These are phyloP conservation scores for Eruca vesicaria DNA, from an alignment of 441 rosid genomes.

Conservation along the genomic window DNA sequence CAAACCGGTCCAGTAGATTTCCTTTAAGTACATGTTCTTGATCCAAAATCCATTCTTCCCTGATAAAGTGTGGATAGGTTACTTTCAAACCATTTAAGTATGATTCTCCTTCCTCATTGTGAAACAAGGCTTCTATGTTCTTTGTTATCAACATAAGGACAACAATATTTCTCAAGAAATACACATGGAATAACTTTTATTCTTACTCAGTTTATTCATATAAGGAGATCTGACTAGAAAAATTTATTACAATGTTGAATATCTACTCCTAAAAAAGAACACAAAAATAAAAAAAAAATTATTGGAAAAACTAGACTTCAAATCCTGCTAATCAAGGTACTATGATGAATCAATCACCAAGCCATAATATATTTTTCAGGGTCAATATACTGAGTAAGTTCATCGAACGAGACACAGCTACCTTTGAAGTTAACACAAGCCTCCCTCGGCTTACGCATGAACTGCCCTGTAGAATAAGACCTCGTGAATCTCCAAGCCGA, in stretches of 20 bases:
- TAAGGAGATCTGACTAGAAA: constrained; percentile 11
- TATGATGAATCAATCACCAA: constrained; percentile 24
- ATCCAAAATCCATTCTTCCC: too few relatives aligned
- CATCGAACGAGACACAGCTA: constrained; percentile 65
- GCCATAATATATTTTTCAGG: constrained; percentile 11
- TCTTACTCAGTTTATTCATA: background rate
- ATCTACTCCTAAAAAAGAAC: constrained; percentile 15
- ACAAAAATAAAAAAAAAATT: background rate
- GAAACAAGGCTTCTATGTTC: background rate
- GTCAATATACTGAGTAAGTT: constrained; percentile 32
- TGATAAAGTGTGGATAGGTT: too few relatives aligned
- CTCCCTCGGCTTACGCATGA: constrained; percentile 37
- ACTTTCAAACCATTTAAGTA: too few relatives aligned
- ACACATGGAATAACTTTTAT: constrained; percentile 19
- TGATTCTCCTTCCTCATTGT: background rate
- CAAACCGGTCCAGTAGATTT: background rate
- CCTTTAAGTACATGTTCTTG: too few relatives aligned
- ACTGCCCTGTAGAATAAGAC: constrained; percentile 83
- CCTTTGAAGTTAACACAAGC: constrained; percentile 36
- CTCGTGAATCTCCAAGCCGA: constrained; percentile 41
- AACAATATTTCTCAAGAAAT: constrained; percentile 11
- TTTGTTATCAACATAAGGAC: constrained; percentile 36
- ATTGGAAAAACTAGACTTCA: constrained; percentile 11
- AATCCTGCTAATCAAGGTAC: constrained; percentile 4
- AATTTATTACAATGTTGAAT: constrained; percentile 30